Evolutionary conservation across 164 flowering plant genomes (phyloP).

Genomic region (Chimonanthus praecox): DNA sequence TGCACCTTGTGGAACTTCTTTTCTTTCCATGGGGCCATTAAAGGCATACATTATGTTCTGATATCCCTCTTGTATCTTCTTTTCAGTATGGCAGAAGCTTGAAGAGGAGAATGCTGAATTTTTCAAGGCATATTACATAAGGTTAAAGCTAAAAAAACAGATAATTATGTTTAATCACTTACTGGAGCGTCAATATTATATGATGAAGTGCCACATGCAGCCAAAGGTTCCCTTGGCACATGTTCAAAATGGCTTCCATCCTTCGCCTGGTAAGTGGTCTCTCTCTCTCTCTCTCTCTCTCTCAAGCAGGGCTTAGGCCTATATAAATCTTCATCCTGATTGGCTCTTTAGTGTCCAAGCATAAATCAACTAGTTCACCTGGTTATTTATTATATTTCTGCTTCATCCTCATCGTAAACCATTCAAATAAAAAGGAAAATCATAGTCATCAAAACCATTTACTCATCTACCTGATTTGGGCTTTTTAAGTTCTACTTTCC

Average conservation of each 20-base stretch:
- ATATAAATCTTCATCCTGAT: too few relatives aligned
- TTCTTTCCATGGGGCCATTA: too few relatives aligned
- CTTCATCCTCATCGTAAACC: too few relatives aligned
- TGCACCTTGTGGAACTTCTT: background rate
- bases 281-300: background rate
- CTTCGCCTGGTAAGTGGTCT: conserved; percentile 61
- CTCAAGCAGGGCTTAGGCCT: too few relatives aligned
- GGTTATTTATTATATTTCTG: too few relatives aligned
- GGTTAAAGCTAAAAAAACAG: conserved; percentile 90
- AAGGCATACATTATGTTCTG: background rate
- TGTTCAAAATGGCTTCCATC: conserved; percentile 89
- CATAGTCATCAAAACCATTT: too few relatives aligned
- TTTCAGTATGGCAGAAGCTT: conserved; percentile 93
- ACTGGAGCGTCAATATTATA: conserved; percentile 83
- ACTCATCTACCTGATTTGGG: too few relatives aligned
- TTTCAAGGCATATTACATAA: conserved; percentile 89
- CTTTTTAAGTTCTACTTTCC: too few relatives aligned
- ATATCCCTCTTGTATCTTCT: conserved; percentile 9
- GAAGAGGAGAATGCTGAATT: conserved; percentile 98
- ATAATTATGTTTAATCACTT: conserved; percentile 80
- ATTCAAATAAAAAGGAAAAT: too few relatives aligned
- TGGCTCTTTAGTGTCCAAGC: too few relatives aligned
- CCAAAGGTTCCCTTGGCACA: conserved; percentile 82
- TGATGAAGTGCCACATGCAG: conserved; percentile 66
- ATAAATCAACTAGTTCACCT: too few relatives aligned